Evolutionary conservation across 176 grass and related monocot species (phyloP).

Genomic region (Aechmea fasciata): DNA sequence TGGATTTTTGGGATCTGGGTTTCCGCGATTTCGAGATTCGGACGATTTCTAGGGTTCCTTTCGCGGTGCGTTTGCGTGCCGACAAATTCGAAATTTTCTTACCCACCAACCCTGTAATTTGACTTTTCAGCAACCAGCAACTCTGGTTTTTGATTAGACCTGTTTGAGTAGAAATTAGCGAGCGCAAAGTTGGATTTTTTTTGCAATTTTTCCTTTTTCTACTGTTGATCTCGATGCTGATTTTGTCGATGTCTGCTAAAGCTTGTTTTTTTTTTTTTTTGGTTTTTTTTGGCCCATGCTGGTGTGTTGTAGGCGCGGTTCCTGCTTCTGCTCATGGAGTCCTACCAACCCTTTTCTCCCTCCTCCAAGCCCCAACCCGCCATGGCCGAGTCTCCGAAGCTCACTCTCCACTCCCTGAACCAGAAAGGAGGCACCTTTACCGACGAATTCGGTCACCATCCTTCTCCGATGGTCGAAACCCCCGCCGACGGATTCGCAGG

Average conservation of each 20-base stretch:
- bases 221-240: not conserved
- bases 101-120: not conserved
- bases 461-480: not conserved
- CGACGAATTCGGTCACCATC: slow-evolving; percentile 10
- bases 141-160: not conserved
- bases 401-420: not conserved
- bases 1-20: not conserved
- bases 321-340: not conserved
- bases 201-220: not conserved
- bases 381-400: not conserved
- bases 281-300: not conserved
- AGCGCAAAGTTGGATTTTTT: not conserved
- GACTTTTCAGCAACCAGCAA: not conserved
- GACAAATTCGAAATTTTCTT: not conserved
- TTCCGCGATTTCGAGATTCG: not conserved
- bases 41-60: not conserved
- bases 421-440: slow-evolving; percentile 17
- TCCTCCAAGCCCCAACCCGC: not conserved
- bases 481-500: slow-evolving; percentile 35
- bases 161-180: not conserved
- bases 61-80: not conserved
- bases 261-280: slow-evolving; percentile 14
- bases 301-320: not conserved
- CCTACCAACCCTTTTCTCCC: slow-evolving; percentile 7
- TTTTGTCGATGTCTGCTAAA: not conserved